A percentile compares a stretch with the other conserved stretches of the same genome.
Conservation (phyloP, 2,329 filamentous ascomycete genomes). For the Aphanocladium album region DNA sequence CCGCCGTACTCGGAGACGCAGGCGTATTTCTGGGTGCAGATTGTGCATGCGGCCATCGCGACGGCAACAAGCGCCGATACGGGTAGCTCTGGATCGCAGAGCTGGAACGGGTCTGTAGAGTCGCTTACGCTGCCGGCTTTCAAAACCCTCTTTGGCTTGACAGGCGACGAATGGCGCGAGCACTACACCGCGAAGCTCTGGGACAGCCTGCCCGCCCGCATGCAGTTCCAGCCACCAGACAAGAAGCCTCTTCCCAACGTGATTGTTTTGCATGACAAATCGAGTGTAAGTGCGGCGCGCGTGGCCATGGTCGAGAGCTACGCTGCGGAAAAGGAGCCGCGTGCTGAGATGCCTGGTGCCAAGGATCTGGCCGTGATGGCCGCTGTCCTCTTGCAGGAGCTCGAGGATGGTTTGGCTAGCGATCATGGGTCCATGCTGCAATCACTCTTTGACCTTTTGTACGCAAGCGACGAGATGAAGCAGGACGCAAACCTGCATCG, state of each 20-base stretch:
- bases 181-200: constrained; percentile 24
- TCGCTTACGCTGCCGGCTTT: constrained; percentile 14
- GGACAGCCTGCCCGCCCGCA: constrained; percentile 23
- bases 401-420: neutral
- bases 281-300: constrained; percentile 3
- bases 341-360: neutral
- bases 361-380: constrained; percentile 1
- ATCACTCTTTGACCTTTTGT: neutral
- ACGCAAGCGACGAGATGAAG: neutral
- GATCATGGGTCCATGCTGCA: neutral
- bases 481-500: neutral
- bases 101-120: neutral
- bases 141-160: constrained; percentile 20
- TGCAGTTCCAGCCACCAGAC: constrained; percentile 23
- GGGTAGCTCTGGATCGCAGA: neutral
- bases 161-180: constrained; percentile 22
- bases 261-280: constrained; percentile 16
- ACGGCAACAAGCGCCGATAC: neutral
- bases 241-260: constrained; percentile 24
- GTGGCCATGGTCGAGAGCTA: neutral
- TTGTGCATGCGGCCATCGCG: constrained; percentile 19
- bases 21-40: constrained; percentile 29
- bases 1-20: constrained; percentile 28
- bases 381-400: neutral
- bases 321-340: neutral